Base-by-base conservation (phyloP, 768 basidiomycete species). In the Phanerochaete carnosa region DNA sequence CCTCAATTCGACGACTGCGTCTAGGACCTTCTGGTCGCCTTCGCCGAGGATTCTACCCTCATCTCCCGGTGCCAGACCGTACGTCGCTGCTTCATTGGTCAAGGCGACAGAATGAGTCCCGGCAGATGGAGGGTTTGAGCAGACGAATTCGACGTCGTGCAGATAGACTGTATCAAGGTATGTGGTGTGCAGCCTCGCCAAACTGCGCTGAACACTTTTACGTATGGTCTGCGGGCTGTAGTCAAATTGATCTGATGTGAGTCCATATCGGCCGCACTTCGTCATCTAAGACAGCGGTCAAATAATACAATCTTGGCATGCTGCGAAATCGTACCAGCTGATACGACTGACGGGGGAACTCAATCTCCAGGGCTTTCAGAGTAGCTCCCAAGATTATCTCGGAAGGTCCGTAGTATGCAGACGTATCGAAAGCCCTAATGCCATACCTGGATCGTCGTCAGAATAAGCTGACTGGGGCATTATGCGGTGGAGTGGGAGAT, bases 91-190 rank as follows among this genome's bases (percentile, higher is more conserved):
- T 35, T 88, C 84, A 1, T 72, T 76, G 11, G 69, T 72, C 22
- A 94, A 72, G 8, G 90, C 89, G 1, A 70, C 61, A 0, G 74
- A 68, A 66, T 87, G 87, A 62, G 86, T 78, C 3, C 90, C 90
- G 19, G 75, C 79, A 28, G 70, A 68, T 47, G 75, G 76, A 1
- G 87, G 81, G 29, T 75, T 66, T 2, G 84, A 79, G 43, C 81
- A 81, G 13, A 94, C 82, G 64, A 86, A 92, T 75, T 95, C 94
- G 51, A 90, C 82, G 69, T 95, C 94, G 68, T 95, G 94, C 30
- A 94, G 74, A 68, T 90, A 94, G 0, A 94, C 90, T 0, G 79
- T 76, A 65, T 95, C 94, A 35, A 95, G 79, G 69, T 94, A 93
- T 60, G 78, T 73, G 12, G 93, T 94, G 54, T 87, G 82, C 59